Evolutionary conservation across 768 basidiomycete genomes (phyloP).

Genomic region (Cyclocybe aegerita): DNA sequence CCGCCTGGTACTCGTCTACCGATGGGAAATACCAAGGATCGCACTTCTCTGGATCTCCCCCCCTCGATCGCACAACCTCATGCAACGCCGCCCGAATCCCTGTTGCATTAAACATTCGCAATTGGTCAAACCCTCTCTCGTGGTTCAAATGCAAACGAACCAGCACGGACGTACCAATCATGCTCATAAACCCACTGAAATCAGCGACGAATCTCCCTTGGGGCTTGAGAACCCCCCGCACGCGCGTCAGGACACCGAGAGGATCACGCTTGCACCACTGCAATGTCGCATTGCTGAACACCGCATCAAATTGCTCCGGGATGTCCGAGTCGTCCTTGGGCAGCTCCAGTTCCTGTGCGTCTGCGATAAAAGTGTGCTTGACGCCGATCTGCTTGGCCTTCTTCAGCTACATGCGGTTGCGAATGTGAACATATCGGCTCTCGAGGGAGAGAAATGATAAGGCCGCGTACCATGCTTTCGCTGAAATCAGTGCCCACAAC

Average conservation of each 20-base stretch:
- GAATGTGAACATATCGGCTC: neutral
- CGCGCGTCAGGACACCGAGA: slow-evolving; percentile 56
- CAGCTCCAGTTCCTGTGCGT: slow-evolving; percentile 49
- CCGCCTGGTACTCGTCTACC: slow-evolving; percentile 60
- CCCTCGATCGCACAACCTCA: slow-evolving; percentile 46
- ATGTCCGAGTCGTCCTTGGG: slow-evolving; percentile 28
- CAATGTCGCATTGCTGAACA: slow-evolving; percentile 77
- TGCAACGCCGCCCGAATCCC: slow-evolving; percentile 64
- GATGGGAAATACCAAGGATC: slow-evolving; percentile 92
- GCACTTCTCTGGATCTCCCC: slow-evolving; percentile 53
- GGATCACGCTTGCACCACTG: slow-evolving; percentile 88
- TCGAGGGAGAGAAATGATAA: neutral
- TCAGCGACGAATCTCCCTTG: slow-evolving; percentile 76
- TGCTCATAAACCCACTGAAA: slow-evolving; percentile 77
- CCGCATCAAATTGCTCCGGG: slow-evolving; percentile 59
- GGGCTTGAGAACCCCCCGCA: slow-evolving; percentile 59
- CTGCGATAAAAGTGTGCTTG: slow-evolving; percentile 46
- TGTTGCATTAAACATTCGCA: slow-evolving; percentile 22
- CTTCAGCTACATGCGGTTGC: slow-evolving; percentile 39
- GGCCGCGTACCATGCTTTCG: slow-evolving; percentile 62
- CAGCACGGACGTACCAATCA: slow-evolving; percentile 46
- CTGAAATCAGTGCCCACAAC: slow-evolving; percentile 73
- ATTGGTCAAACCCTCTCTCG: neutral
- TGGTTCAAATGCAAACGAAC: neutral
- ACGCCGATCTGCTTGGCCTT: slow-evolving; percentile 50